These are phyloP conservation scores for Trichoderma gracile DNA, from an alignment of 2,329 filamentous ascomycete genomes.

Conservation along the genomic window DNA sequence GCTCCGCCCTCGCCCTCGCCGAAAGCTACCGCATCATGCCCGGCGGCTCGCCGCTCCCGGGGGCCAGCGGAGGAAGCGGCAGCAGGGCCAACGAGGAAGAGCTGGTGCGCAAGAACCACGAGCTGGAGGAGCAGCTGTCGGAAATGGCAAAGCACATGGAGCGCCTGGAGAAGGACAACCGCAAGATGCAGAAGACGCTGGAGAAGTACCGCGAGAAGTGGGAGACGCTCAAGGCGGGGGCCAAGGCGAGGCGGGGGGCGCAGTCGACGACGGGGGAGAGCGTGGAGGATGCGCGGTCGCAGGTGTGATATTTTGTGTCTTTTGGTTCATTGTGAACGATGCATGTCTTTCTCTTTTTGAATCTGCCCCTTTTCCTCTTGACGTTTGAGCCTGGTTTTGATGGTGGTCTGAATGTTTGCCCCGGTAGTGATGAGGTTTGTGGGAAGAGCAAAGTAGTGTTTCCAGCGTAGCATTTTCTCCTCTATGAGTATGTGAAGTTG, in stretches of 20 bases:
- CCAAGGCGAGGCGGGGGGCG: slow-evolving; percentile 55
- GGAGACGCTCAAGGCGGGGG: slow-evolving; percentile 62
- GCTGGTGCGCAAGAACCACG: slow-evolving; percentile 54
- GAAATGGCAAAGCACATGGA: slow-evolving; percentile 61
- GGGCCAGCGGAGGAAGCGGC: not conserved
- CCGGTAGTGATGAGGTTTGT: no score
- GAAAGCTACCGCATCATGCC: slow-evolving; percentile 72
- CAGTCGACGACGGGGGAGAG: slow-evolving; percentile 41
- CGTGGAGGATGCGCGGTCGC: slow-evolving; percentile 38
- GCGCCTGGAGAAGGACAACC: slow-evolving; percentile 63
- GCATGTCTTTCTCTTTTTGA: not conserved
- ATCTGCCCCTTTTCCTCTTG: no score
- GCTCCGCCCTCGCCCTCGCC: slow-evolving; percentile 79
- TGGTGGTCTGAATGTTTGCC: not conserved
- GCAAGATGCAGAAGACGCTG: slow-evolving; percentile 57
- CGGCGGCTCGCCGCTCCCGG: slow-evolving; percentile 53
- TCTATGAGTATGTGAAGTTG: not conserved
- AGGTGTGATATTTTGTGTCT: not conserved
- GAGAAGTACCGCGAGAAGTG: slow-evolving; percentile 61
- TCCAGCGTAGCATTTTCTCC: slow-evolving; percentile 10
- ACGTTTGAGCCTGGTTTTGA: not conserved
- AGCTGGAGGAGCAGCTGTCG: slow-evolving; percentile 68
- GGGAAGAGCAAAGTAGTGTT: slow-evolving; percentile 3
- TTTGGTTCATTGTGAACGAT: no score
- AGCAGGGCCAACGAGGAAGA: slow-evolving; percentile 36